Conservation (phyloP, 2,329 filamentous ascomycete species). For the Fusarium sp. region DNA sequence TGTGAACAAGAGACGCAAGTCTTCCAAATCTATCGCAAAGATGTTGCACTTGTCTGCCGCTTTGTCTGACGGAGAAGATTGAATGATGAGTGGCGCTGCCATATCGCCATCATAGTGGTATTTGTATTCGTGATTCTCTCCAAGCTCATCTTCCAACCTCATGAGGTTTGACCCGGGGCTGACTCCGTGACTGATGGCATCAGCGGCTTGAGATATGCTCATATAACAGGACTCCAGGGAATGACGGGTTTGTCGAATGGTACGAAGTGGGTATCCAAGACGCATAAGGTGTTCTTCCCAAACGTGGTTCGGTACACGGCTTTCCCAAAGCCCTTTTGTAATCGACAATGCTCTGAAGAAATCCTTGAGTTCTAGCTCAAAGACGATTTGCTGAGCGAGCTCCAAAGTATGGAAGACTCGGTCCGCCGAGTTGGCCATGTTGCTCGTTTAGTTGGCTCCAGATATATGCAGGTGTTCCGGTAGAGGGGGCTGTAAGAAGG, state of each 20-base stretch:
- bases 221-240: not conserved
- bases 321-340: conserved; percentile 9
- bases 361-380: conserved; percentile 2
- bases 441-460: not conserved
- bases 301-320: not conserved
- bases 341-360: not conserved
- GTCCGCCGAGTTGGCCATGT: conserved; percentile 6
- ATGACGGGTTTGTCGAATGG: not conserved
- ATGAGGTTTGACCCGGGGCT: not conserved
- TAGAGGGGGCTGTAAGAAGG: not conserved
- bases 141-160: not conserved
- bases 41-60: not conserved
- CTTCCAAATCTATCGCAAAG: not conserved
- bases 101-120: not conserved
- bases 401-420: conserved; percentile 21
- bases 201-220: not conserved
- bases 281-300: conserved; percentile 2
- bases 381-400: conserved; percentile 18
- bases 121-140: not conserved
- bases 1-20: not conserved
- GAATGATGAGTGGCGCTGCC: not conserved
- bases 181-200: not conserved
- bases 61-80: not conserved
- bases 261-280: not conserved
- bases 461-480: not conserved